These are phyloP conservation scores for Leucocoprinus leucothites DNA, from an alignment of 768 basidiomycete genomes.

Conservation along the genomic window DNA sequence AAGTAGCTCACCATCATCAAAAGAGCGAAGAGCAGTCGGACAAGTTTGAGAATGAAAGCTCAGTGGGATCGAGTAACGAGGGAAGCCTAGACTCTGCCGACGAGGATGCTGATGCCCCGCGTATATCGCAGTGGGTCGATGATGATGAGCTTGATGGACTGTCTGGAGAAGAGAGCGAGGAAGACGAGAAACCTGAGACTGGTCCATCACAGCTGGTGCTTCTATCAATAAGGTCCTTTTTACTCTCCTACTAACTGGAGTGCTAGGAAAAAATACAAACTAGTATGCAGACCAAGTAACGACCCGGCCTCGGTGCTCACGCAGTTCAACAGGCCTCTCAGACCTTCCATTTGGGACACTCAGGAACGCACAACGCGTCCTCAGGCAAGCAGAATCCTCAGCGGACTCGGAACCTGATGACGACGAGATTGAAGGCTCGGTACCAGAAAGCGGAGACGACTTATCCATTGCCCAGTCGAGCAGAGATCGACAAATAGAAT, in stretches of 20 bases:
- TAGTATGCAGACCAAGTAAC: conserved; percentile 15
- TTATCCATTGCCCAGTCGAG: conserved; percentile 20
- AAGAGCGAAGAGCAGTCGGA: background rate
- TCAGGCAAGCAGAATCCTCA: conserved; percentile 39
- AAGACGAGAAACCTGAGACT: conserved; percentile 25
- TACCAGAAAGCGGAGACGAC: conserved; percentile 12
- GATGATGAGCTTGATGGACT: conserved; percentile 19
- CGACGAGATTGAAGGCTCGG: conserved; percentile 13
- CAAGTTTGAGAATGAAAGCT: conserved; percentile 6
- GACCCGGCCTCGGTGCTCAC: background rate
- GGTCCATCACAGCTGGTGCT: conserved; percentile 29
- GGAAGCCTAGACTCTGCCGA: conserved; percentile 10
- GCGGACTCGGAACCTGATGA: conserved; percentile 35
- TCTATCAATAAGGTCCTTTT: background rate
- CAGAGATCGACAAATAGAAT: conserved; percentile 36
- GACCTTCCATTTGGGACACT: conserved; percentile 62
- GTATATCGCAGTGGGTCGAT: conserved; percentile 20
- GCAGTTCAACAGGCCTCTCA: conserved; percentile 45
- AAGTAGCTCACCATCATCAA: background rate
- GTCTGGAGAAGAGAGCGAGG: conserved; percentile 27
- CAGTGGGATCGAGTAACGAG: background rate
- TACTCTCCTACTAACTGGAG: background rate
- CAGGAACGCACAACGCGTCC: conserved; percentile 57
- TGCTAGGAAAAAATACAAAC: conserved; percentile 24
- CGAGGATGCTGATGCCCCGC: conserved; percentile 23